A percentile compares a stretch with the other conserved stretches of the same genome.
Conservation (phyloP, 805 yeast species). For the Nakazawaea wyomingensis region DNA sequence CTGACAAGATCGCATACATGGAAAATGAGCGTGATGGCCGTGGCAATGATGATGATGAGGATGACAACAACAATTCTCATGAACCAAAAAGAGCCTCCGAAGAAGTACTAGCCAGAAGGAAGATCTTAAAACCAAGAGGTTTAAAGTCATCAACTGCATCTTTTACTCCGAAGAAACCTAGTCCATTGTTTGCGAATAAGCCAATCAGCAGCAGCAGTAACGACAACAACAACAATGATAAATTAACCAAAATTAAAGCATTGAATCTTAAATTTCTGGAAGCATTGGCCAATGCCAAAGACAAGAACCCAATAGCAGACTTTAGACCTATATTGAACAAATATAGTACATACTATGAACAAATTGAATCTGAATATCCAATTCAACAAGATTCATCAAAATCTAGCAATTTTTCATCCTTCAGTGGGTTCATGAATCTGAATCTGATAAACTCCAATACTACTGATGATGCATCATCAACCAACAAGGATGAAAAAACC, state of each 20-base stretch:
- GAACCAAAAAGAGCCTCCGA: slow-evolving; percentile 47
- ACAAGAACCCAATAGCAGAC: slow-evolving; percentile 46
- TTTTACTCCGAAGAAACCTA: slow-evolving; percentile 11
- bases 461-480: not conserved
- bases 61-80: slow-evolving; percentile 26
- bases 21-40: slow-evolving; percentile 20
- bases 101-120: slow-evolving; percentile 60
- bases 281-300: slow-evolving; percentile 37
- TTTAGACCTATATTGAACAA: slow-evolving; percentile 51
- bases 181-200: slow-evolving; percentile 11
- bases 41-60: slow-evolving; percentile 31
- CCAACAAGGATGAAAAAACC: not conserved
- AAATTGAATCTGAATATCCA: too few species aligned
- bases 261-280: slow-evolving; percentile 55
- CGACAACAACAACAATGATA: slow-evolving; percentile 21
- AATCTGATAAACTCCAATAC: not conserved
- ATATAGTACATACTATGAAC: slow-evolving; percentile 48
- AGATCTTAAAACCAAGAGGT: slow-evolving; percentile 33
- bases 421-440: slow-evolving; percentile 6
- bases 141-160: slow-evolving; percentile 1
- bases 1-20: slow-evolving; percentile 38
- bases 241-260: slow-evolving; percentile 52
- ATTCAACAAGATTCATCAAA: not conserved
- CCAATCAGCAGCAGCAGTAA: not conserved
- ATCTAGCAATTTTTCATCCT: not conserved